Conservation (phyloP, 495 filamentous ascomycete genomes). For the Xylaria flabelliformis region DNA sequence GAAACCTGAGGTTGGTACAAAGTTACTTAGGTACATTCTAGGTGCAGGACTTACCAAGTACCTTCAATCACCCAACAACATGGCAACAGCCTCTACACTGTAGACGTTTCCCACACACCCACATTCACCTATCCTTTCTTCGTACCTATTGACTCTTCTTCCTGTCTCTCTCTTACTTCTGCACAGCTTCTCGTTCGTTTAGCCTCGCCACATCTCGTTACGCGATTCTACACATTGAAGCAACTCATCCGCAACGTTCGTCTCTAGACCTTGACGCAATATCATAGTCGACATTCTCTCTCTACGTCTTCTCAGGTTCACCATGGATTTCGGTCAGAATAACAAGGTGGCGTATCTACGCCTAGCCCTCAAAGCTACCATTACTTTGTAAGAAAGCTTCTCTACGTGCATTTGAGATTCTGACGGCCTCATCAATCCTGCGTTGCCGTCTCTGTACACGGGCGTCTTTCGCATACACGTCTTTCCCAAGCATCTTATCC, state of each 20-base stretch:
- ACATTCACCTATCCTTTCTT: not conserved
- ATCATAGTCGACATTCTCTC: not conserved
- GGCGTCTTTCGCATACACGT: not conserved
- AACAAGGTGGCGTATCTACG: conserved; percentile 1
- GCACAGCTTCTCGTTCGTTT: not conserved
- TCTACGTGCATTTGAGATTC: not conserved
- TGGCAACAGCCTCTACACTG: not conserved
- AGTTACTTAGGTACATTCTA: not conserved
- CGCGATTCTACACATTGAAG: not conserved
- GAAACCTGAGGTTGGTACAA: not conserved
- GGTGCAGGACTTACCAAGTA: not conserved
- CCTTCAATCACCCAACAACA: conserved; percentile 3
- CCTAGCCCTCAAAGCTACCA: conserved; percentile 9
- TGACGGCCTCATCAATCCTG: not conserved
- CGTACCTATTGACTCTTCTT: not conserved
- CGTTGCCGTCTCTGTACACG: not conserved
- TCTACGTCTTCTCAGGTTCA: not conserved
- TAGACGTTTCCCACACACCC: not conserved
- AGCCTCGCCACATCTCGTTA: not conserved
- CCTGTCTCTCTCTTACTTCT: not conserved
- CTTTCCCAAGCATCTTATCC: not conserved
- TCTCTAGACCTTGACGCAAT: not conserved
- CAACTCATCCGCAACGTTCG: not conserved
- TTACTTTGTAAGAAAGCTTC: conserved; percentile 20
- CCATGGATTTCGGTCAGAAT: not conserved